Evolutionary conservation across 2,329 filamentous ascomycete species (phyloP).

Genomic region (Macroventuria anomochaeta): DNA sequence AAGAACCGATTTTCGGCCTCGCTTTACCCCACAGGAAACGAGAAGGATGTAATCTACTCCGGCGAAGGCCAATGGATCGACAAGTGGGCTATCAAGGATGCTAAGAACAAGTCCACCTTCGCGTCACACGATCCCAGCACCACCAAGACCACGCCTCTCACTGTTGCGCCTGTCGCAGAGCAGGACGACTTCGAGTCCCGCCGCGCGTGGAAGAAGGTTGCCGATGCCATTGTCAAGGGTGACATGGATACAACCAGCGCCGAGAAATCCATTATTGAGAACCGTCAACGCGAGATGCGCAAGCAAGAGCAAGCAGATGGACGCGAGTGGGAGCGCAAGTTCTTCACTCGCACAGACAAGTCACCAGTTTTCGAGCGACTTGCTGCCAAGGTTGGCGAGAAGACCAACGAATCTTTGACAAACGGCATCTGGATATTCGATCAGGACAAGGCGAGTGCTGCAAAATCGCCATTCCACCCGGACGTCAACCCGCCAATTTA

Average conservation of each 20-base stretch:
- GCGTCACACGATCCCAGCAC: constrained; percentile 56
- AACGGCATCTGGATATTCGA: constrained; percentile 75
- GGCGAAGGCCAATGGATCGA: constrained; percentile 91
- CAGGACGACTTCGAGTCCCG: constrained; percentile 90
- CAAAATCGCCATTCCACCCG: constrained; percentile 38
- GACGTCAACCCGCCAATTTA: constrained; percentile 39
- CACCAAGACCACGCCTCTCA: constrained; percentile 68
- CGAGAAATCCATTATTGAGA: constrained; percentile 91
- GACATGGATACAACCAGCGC: constrained; percentile 81
- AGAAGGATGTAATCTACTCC: constrained; percentile 79
- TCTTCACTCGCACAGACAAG: constrained; percentile 66
- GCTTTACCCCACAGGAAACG: constrained; percentile 72
- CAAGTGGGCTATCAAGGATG: constrained; percentile 77
- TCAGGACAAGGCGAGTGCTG: constrained; percentile 54
- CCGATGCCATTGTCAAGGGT: constrained; percentile 76
- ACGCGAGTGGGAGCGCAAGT: constrained; percentile 79
- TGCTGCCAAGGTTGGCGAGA: constrained; percentile 52
- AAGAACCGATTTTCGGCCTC: constrained; percentile 87
- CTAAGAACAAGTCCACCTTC: constrained; percentile 55
- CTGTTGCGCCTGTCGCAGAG: constrained; percentile 72
- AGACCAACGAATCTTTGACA: constrained; percentile 68
- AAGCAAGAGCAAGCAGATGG: constrained; percentile 77
- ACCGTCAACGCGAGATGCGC: constrained; percentile 79
- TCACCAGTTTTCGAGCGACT: constrained; percentile 57
- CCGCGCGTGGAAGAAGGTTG: constrained; percentile 86